phyloP scores from a whole-genome alignment of 169 alveolate species.

The Eimeria falciformis region DNA sequence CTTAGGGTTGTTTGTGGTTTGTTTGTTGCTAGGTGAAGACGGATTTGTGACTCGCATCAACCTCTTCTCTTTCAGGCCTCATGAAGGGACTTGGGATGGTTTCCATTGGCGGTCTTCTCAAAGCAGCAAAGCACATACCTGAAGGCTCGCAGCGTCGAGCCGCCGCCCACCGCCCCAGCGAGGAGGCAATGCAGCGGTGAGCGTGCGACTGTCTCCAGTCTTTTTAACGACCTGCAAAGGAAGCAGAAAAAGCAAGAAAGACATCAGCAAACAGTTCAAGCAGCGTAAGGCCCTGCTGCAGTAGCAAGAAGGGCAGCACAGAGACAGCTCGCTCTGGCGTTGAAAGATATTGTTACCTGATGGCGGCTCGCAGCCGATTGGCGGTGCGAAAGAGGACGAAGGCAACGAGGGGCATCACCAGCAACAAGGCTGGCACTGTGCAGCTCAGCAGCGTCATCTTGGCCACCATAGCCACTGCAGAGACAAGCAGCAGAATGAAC shows the following conservation, averaged over 20 bases:
- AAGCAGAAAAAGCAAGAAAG: not conserved
- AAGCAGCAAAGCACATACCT: too few species aligned
- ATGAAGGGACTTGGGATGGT: too few species aligned
- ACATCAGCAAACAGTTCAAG: not conserved
- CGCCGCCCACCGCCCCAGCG: constrained; percentile 62
- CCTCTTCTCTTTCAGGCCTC: too few species aligned
- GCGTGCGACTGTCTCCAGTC: constrained; percentile 58
- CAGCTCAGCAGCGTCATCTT: constrained; percentile 21
- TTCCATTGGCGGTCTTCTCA: too few species aligned
- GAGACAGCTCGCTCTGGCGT: too few species aligned
- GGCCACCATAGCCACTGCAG: constrained; percentile 38
- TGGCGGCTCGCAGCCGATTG: constrained; percentile 10
- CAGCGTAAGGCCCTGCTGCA: not conserved
- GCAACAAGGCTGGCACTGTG: constrained; percentile 13
- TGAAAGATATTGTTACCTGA: constrained; percentile 23
- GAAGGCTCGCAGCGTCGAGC: constrained; percentile 63
- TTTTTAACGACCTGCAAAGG: constrained; percentile 31
- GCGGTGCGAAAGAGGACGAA: constrained; percentile 39
- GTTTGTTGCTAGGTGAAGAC: too few species aligned
- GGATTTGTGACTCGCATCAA: too few species aligned
- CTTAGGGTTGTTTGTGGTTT: too few species aligned
- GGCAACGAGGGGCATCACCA: not conserved
- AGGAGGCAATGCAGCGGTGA: constrained; percentile 63
- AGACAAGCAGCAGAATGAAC: not conserved
- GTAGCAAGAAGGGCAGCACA: not conserved